phyloP scores from a whole-genome alignment of 306 rosid species.

The Rosa persica region DNA sequence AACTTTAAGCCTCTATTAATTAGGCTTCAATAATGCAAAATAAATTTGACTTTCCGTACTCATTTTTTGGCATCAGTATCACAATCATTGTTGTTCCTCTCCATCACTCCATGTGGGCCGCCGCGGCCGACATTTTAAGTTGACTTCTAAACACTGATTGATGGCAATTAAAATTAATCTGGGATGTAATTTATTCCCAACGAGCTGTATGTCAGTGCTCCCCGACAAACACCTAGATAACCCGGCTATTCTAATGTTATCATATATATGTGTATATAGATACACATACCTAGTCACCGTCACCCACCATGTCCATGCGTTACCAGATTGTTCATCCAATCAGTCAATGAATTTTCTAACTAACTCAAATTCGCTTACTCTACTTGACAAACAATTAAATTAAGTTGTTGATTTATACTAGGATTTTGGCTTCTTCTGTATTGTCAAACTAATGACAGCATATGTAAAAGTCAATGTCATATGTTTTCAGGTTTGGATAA shows the following conservation, averaged over 20 bases:
- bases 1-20: background rate
- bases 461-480: background rate
- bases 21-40: conserved; percentile 1
- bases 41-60: background rate
- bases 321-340: background rate
- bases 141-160: background rate
- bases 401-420: background rate
- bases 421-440: conserved; percentile 1
- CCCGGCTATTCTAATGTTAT: background rate
- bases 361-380: background rate
- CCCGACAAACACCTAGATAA: background rate
- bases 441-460: background rate
- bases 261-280: too few relatives aligned
- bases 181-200: background rate
- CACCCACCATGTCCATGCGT: background rate
- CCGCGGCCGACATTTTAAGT: background rate
- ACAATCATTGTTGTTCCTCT: background rate
- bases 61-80: background rate
- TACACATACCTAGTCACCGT: too few relatives aligned
- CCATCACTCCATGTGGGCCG: background rate
- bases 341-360: background rate
- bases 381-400: background rate
- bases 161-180: too few relatives aligned
- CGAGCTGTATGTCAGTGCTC: background rate
- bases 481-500: too few relatives aligned